These are phyloP conservation scores for Petrea volubilis DNA, from an alignment of 257 asterid genomes.

Conservation along the genomic window DNA sequence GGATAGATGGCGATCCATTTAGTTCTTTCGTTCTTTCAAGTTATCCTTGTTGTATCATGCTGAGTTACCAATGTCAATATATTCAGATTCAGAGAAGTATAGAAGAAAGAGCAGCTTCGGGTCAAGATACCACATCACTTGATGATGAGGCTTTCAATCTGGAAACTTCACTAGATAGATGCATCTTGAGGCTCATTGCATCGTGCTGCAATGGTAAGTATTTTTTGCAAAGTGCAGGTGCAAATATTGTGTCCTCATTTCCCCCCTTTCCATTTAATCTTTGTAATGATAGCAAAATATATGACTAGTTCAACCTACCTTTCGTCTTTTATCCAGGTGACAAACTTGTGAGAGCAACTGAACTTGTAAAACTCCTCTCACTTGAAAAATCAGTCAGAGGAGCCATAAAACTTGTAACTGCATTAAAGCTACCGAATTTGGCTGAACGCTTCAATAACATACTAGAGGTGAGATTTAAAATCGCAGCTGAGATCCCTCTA, in stretches of 20 bases:
- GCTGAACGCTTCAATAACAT: conserved; percentile 91
- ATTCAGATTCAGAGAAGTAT: conserved; percentile 69
- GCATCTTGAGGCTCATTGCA: conserved; percentile 93
- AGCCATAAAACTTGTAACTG: conserved; percentile 93
- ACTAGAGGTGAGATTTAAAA: conserved; percentile 62
- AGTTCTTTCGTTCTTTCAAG: neutral
- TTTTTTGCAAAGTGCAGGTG: neutral
- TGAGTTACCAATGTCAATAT: conserved; percentile 15
- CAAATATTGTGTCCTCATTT: neutral
- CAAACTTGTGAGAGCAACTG: conserved; percentile 92
- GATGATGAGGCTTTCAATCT: conserved; percentile 86
- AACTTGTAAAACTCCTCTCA: conserved; percentile 82
- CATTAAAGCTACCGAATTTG: conserved; percentile 83
- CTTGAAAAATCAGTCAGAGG: conserved; percentile 83
- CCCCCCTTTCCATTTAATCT: neutral
- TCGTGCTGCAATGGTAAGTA: conserved; percentile 85
- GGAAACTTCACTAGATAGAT: conserved; percentile 80
- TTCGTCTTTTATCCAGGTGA: conserved; percentile 57
- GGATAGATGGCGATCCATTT: no score
- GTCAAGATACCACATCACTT: conserved; percentile 61
- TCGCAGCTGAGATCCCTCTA: neutral
- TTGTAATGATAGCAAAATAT: neutral
- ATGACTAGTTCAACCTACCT: neutral
- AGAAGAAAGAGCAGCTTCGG: conserved; percentile 66
- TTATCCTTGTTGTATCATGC: conserved; percentile 9